phyloP scores from a whole-genome alignment of 2,329 filamentous ascomycete species.

The Fusarium sororula region DNA sequence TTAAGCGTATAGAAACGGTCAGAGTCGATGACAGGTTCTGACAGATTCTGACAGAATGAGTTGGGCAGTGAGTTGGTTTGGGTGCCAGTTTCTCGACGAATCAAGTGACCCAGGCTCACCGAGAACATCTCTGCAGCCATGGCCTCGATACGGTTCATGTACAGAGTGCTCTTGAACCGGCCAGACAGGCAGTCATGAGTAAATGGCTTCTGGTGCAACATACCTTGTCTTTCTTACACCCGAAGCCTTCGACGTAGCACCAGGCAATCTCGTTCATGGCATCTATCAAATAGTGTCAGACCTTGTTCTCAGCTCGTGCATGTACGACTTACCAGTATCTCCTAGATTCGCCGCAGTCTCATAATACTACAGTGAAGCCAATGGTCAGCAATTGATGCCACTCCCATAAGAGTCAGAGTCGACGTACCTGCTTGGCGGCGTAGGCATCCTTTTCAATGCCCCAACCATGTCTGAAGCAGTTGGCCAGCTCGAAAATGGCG shows the following conservation, averaged over 20 bases:
- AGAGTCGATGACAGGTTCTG: not conserved
- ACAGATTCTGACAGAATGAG: not conserved
- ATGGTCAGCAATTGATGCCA: slow-evolving; percentile 11
- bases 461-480: slow-evolving; percentile 95
- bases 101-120: slow-evolving; percentile 26
- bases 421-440: slow-evolving; percentile 75
- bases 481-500: slow-evolving; percentile 93
- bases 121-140: not conserved
- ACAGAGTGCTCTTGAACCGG: slow-evolving; percentile 2
- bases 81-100: slow-evolving; percentile 22
- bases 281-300: slow-evolving; percentile 60
- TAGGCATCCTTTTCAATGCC: slow-evolving; percentile 86
- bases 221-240: slow-evolving; percentile 98
- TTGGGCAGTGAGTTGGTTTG: slow-evolving; percentile 24
- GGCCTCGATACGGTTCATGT: slow-evolving; percentile 8
- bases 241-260: slow-evolving; percentile 98
- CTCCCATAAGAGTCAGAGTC: not conserved
- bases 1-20: slow-evolving; percentile 2
- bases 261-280: slow-evolving; percentile 97
- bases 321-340: slow-evolving; percentile 71
- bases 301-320: not conserved
- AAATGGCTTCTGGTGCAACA: slow-evolving; percentile 50
- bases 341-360: slow-evolving; percentile 97
- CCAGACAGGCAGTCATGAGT: slow-evolving; percentile 3
- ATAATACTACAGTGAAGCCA: slow-evolving; percentile 74